phyloP scores from a whole-genome alignment of 2,329 filamentous ascomycete genomes.

The Aspergillus costaricaensis region DNA sequence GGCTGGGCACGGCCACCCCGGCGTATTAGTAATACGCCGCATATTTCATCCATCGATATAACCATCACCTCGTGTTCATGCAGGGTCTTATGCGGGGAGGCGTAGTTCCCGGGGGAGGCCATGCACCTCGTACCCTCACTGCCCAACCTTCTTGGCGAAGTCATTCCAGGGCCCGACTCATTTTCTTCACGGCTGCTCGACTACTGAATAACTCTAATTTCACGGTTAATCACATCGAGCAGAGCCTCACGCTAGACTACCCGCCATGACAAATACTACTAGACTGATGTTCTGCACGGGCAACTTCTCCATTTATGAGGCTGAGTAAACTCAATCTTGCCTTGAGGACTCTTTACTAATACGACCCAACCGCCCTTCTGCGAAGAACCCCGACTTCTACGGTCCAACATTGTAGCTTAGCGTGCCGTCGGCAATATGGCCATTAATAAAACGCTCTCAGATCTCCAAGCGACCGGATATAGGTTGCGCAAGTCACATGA shows the following conservation, averaged over 20 bases:
- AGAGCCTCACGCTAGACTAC: background rate
- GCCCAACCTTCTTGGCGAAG: background rate
- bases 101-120: background rate
- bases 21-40: constrained; percentile 27
- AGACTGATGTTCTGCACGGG: background rate
- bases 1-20: background rate
- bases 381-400: background rate
- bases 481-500: constrained; percentile 28
- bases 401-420: background rate
- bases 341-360: constrained; percentile 1
- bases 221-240: background rate
- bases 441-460: background rate
- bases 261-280: background rate
- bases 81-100: background rate
- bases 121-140: background rate
- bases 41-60: background rate
- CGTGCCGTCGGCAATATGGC: constrained; percentile 8
- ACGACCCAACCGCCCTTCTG: constrained; percentile 4
- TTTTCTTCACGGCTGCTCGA: background rate
- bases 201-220: background rate
- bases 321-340: constrained; percentile 1
- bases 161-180: no score
- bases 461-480: constrained; percentile 11
- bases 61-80: constrained; percentile 1
- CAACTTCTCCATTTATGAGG: background rate